A percentile compares a stretch with the other conserved stretches of the same genome.
phyloP scores from a whole-genome alignment of 208 protist genomes.

The Acanthamoeba lenticulata region DNA sequence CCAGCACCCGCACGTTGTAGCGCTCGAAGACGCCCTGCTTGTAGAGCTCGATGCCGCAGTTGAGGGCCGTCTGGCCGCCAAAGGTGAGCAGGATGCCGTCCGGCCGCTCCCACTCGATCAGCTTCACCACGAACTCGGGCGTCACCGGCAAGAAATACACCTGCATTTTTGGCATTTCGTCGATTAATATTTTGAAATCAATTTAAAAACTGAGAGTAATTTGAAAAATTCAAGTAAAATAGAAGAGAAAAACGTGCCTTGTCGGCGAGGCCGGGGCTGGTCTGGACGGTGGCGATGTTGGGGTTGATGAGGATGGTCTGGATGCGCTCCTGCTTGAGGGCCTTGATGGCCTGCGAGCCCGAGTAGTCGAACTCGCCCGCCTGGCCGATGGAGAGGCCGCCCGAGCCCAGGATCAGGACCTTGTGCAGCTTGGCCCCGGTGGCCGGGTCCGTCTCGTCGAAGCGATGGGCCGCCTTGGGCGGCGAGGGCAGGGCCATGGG shows the following conservation, averaged over 20 bases:
- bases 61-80: conserved; percentile 98
- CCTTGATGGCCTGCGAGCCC: conserved; percentile 98
- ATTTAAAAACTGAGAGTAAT: neutral
- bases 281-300: conserved; percentile 99
- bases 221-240: neutral
- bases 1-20: conserved; percentile 95
- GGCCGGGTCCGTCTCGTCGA: too few relatives aligned
- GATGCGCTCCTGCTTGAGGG: conserved; percentile 97
- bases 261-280: conserved; percentile 96
- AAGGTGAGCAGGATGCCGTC: conserved; percentile 95
- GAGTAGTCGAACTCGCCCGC: conserved; percentile 99
- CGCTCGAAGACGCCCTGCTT: conserved; percentile 87
- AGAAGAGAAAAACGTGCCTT: conserved; percentile 39
- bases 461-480: neutral
- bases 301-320: conserved; percentile 98
- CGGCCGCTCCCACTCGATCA: conserved; percentile 92
- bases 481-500: conserved; percentile 45
- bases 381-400: conserved; percentile 89
- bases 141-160: conserved; percentile 98
- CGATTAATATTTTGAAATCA: too few relatives aligned
- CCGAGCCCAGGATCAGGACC: conserved; percentile 85
- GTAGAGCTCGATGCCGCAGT: conserved; percentile 97
- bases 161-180: too few relatives aligned
- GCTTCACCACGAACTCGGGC: conserved; percentile 92
- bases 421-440: conserved; percentile 72